Evolutionary conservation across 73 alveolate genomes (phyloP).

Genomic region (Urostyla sp.): DNA sequence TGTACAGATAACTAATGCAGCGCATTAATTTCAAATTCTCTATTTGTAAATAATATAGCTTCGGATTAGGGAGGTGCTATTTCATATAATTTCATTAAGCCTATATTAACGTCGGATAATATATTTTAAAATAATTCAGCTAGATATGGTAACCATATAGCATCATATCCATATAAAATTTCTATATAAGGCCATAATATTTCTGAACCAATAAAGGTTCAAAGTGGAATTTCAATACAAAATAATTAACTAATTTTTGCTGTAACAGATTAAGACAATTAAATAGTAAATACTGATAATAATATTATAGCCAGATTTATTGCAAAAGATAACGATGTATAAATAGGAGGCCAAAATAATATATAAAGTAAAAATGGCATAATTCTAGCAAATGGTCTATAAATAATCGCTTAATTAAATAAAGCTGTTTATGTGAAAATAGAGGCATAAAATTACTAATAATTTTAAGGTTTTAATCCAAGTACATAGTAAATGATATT

Average conservation of each 20-base stretch:
- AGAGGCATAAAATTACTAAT: too few species aligned
- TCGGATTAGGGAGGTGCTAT: not conserved
- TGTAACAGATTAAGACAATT: not conserved
- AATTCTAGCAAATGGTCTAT: conserved; percentile 4
- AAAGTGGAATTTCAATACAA: not conserved
- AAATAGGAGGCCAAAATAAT: too few species aligned
- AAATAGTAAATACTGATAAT: not conserved
- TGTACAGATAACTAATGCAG: too few species aligned
- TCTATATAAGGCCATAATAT: not conserved
- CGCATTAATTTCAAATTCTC: not conserved
- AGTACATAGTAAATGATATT: too few species aligned
- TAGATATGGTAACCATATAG: too few species aligned
- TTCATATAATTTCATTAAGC: not conserved
- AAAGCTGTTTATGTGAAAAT: too few species aligned
- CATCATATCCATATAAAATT: not conserved
- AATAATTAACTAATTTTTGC: not conserved
- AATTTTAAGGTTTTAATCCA: too few species aligned
- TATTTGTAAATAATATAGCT: not conserved
- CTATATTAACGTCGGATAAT: not conserved
- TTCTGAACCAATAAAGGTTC: not conserved
- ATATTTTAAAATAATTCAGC: not conserved
- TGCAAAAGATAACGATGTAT: not conserved
- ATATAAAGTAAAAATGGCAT: not conserved
- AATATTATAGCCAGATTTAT: not conserved
- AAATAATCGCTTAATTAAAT: not conserved